Percentiles rank a stretch among this genome's conserved stretches.
These are phyloP conservation scores for Mentha longifolia DNA, from an alignment of 257 asterid species.

Conservation along the genomic window DNA sequence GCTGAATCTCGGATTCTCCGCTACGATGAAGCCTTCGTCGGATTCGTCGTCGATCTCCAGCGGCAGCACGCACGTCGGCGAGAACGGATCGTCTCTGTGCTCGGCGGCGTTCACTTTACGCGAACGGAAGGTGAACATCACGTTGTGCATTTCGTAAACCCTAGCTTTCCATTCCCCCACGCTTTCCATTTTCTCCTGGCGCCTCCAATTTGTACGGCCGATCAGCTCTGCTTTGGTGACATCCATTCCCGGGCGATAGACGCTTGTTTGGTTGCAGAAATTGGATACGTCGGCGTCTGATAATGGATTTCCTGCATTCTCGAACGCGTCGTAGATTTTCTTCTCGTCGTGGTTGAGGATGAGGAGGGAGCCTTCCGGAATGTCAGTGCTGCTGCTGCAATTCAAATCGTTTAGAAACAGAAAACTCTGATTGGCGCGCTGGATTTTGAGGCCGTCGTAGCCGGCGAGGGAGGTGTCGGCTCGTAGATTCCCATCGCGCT, in stretches of 20 bases:
- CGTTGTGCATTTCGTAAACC: constrained; percentile 92
- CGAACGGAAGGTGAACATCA: constrained; percentile 74
- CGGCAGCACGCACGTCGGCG: constrained; percentile 70
- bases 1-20: constrained; percentile 91
- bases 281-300: constrained; percentile 65
- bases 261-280: constrained; percentile 81
- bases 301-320: constrained; percentile 72
- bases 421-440: constrained; percentile 93
- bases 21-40: constrained; percentile 86
- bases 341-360: constrained; percentile 84
- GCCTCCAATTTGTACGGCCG: constrained; percentile 89
- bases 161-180: constrained; percentile 90
- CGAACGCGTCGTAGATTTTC: constrained; percentile 84
- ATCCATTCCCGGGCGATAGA: constrained; percentile 94
- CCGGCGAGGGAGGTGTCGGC: constrained; percentile 96
- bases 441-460: constrained; percentile 88
- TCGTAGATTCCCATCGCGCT: constrained; percentile 86
- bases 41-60: constrained; percentile 83
- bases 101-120: constrained; percentile 66
- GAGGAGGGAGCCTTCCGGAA: constrained; percentile 76
- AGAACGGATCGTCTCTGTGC: constrained; percentile 63
- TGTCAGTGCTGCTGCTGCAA: constrained; percentile 29
- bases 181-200: constrained; percentile 75
- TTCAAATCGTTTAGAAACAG: constrained; percentile 78
- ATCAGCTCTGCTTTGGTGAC: constrained; percentile 82